A percentile compares a stretch with the other conserved stretches of the same genome.
phyloP scores from a whole-genome alignment of 2,329 filamentous ascomycete genomes.

The Calycina herbarum region DNA sequence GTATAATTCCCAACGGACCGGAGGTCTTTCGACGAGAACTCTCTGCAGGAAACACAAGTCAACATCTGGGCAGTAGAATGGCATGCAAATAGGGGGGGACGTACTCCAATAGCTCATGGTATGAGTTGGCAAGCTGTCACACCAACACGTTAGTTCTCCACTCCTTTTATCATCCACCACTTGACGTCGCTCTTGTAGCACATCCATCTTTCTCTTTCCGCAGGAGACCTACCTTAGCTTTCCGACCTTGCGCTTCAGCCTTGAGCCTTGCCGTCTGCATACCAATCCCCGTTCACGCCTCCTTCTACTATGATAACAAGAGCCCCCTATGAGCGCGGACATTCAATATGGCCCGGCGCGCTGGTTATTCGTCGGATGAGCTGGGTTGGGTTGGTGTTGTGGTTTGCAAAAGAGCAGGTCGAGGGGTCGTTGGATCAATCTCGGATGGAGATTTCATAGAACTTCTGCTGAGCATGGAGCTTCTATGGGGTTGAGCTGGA shows the following conservation, averaged over 20 bases:
- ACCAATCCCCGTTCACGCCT: constrained; percentile 39
- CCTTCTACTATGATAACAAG: constrained; percentile 33
- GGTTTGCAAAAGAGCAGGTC: constrained; percentile 3
- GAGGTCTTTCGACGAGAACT: constrained; percentile 90
- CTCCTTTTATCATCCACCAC: neutral
- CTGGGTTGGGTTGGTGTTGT: neutral
- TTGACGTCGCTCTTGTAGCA: constrained; percentile 7
- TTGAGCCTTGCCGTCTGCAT: constrained; percentile 53
- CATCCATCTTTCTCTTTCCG: constrained; percentile 4
- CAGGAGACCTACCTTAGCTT: constrained; percentile 53
- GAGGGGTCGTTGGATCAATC: constrained; percentile 3
- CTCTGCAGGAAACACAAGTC: constrained; percentile 53
- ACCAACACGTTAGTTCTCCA: constrained; percentile 37
- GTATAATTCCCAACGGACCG: constrained; percentile 93
- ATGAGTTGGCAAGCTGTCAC: constrained; percentile 86
- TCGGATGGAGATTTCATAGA: constrained; percentile 8
- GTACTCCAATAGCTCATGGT: constrained; percentile 93
- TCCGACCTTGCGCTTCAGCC: constrained; percentile 59
- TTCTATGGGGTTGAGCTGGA: constrained; percentile 16
- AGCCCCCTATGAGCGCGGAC: constrained; percentile 29
- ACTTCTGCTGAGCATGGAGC: constrained; percentile 18
- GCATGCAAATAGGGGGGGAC: constrained; percentile 38
- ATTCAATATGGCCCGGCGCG: constrained; percentile 33
- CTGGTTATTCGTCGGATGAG: neutral
- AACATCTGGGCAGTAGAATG: constrained; percentile 21